Conservation (phyloP, 768 basidiomycete species). For the Trametes meyenii region DNA sequence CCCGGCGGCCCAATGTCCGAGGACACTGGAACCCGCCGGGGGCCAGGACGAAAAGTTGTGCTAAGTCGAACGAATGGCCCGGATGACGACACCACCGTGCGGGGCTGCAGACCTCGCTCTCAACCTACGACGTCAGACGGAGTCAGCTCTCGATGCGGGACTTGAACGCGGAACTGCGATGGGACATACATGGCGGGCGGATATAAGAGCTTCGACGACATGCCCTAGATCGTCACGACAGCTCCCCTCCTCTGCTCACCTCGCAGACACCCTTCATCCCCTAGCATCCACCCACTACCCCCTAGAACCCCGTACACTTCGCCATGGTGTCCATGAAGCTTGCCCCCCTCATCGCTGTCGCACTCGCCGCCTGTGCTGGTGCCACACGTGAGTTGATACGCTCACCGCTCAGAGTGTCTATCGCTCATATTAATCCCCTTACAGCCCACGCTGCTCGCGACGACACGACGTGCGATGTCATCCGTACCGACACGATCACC, state of each 20-base stretch:
- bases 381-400: neutral
- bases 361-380: constrained; percentile 1
- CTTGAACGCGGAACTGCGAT: no score
- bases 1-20: no score
- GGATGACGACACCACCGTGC: no score
- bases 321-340: constrained; percentile 12
- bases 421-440: neutral
- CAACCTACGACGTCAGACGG: no score
- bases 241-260: neutral
- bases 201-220: neutral
- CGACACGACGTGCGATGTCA: neutral
- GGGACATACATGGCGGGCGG: neutral
- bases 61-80: no score
- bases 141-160: no score
- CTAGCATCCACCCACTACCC: neutral
- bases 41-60: no score
- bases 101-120: no score
- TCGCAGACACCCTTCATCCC: neutral
- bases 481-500: neutral
- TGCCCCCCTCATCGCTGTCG: constrained; percentile 1
- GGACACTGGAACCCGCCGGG: no score
- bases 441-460: neutral
- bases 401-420: neutral
- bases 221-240: neutral
- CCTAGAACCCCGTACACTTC: neutral